phyloP scores from a whole-genome alignment of 2,329 filamentous ascomycete genomes.

The Zasmidium angulare region DNA sequence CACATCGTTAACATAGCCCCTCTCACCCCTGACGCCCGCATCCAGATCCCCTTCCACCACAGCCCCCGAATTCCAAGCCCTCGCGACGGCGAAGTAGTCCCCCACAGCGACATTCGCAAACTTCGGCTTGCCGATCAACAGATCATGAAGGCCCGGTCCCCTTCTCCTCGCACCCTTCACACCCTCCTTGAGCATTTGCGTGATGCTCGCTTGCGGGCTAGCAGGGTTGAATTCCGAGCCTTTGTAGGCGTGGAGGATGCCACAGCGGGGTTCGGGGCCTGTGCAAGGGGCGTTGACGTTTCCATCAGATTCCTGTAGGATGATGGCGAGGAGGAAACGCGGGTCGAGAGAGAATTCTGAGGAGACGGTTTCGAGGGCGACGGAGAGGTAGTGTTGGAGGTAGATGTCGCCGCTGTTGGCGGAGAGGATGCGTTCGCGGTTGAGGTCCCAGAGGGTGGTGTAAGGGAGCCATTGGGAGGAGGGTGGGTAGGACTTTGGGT shows the following conservation, averaged over 20 bases:
- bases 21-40: constrained; percentile 5
- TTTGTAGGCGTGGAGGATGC: constrained; percentile 21
- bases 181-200: constrained; percentile 24
- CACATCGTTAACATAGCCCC: constrained; percentile 23
- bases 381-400: constrained; percentile 21
- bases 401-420: constrained; percentile 23
- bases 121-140: constrained; percentile 7
- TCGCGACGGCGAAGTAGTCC: constrained; percentile 14
- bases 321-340: constrained; percentile 21
- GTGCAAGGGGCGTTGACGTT: constrained; percentile 17
- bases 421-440: constrained; percentile 20
- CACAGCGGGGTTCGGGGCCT: constrained; percentile 14
- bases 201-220: constrained; percentile 13
- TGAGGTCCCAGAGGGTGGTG: constrained; percentile 21
- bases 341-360: constrained; percentile 16
- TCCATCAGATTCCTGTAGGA: constrained; percentile 26
- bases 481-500: constrained; percentile 1
- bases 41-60: constrained; percentile 5
- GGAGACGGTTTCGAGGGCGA: constrained; percentile 16
- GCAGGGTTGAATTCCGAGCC: constrained; percentile 15
- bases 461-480: constrained; percentile 19
- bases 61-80: constrained; percentile 16
- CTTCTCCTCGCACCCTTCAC: constrained; percentile 13
- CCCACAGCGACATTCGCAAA: constrained; percentile 7
- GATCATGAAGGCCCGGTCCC: constrained; percentile 12